Evolutionary conservation across 129 eudicot genomes (phyloP).

Genomic region (Artemisia argyi): DNA sequence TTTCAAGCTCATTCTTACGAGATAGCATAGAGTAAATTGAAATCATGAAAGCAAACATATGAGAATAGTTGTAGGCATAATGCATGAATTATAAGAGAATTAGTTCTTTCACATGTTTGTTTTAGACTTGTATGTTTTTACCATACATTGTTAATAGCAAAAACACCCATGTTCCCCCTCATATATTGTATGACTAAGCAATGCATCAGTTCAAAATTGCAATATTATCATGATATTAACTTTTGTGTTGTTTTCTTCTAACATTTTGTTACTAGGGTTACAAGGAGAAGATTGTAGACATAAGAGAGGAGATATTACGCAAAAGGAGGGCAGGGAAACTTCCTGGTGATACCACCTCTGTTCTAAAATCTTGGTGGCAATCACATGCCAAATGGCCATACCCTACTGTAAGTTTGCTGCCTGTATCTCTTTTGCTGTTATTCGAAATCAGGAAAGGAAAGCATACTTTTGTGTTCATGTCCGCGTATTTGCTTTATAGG

Average conservation of each 20-base stretch:
- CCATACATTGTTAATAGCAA: not conserved
- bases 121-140: not conserved
- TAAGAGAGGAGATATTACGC: slow-evolving; percentile 82
- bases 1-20: not conserved
- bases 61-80: too few relatives aligned
- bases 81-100: too few relatives aligned
- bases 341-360: slow-evolving; percentile 92
- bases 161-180: too few relatives aligned
- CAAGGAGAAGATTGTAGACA: slow-evolving; percentile 84
- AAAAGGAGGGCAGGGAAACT: slow-evolving; percentile 91
- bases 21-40: not conserved
- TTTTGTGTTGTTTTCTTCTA: not conserved
- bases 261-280: slow-evolving; percentile 49
- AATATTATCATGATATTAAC: too few relatives aligned
- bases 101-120: slow-evolving; percentile 1
- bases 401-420: slow-evolving; percentile 58
- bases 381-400: slow-evolving; percentile 92
- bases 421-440: too few relatives aligned
- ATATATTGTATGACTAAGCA: not conserved
- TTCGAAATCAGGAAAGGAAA: not conserved
- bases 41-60: too few relatives aligned
- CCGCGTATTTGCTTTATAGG: not conserved
- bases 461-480: not conserved
- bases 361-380: slow-evolving; percentile 93
- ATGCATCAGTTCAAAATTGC: too few relatives aligned